A percentile compares a stretch with the other conserved stretches of the same genome.
These are phyloP conservation scores for Termitomyces sp. DNA, from an alignment of 1,284 basidiomycete genomes.

Conservation along the genomic window DNA sequence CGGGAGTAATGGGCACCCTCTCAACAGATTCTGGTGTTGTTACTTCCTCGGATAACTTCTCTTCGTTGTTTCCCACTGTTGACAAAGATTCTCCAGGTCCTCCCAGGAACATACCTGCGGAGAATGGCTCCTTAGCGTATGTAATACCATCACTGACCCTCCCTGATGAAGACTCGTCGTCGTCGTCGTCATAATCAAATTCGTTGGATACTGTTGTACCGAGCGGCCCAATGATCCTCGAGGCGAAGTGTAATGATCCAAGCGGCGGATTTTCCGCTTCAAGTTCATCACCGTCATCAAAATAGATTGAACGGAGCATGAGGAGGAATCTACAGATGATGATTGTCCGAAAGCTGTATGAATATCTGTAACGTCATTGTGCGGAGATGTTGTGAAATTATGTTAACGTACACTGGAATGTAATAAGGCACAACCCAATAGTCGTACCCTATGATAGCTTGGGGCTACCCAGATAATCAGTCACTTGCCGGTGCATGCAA, in stretches of 20 bases:
- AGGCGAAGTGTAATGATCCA: conserved; percentile 10
- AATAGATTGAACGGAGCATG: conserved; percentile 24
- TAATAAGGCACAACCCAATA: conserved; percentile 31
- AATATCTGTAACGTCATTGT: background rate
- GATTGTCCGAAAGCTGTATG: conserved; percentile 25
- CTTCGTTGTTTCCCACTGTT: background rate
- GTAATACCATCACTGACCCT: background rate
- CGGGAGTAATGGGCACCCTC: background rate
- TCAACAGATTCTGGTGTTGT: background rate
- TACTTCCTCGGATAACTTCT: background rate
- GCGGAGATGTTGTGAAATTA: background rate
- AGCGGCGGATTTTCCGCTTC: background rate
- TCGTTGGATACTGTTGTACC: conserved; percentile 9
- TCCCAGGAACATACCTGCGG: background rate
- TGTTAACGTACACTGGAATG: conserved; percentile 21
- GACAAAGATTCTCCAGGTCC: background rate
- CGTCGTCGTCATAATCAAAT: conserved; percentile 4
- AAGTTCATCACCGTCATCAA: conserved; percentile 11
- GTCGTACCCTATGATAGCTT: conserved; percentile 24
- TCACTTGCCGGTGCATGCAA: background rate
- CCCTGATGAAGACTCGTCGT: background rate
- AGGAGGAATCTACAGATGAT: conserved; percentile 28
- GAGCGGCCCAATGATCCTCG: conserved; percentile 10
- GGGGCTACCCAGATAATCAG: conserved; percentile 16
- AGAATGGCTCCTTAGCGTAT: conserved; percentile 10